phyloP scores from a whole-genome alignment of 2,329 filamentous ascomycete species.

The Endothia cerciana region DNA sequence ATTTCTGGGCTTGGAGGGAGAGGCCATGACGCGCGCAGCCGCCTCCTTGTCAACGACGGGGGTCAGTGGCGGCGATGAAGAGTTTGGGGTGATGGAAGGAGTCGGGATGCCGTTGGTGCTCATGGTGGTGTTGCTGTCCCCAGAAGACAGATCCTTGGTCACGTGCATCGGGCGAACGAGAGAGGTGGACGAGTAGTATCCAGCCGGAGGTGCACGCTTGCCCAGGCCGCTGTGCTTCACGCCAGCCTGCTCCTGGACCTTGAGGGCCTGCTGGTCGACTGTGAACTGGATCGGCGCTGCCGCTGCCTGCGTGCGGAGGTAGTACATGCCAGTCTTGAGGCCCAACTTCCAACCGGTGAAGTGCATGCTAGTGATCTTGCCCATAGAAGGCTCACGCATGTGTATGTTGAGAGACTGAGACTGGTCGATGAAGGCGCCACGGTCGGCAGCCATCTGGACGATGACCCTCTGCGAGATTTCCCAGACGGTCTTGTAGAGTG shows the following conservation, averaged over 20 bases:
- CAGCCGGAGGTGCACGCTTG: slow-evolving; percentile 68
- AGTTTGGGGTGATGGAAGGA: slow-evolving; percentile 63
- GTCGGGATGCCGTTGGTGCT: slow-evolving; percentile 67
- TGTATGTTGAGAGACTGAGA: slow-evolving; percentile 99
- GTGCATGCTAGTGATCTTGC: slow-evolving; percentile 99
- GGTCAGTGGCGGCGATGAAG: slow-evolving; percentile 47
- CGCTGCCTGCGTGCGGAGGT: slow-evolving; percentile 95
- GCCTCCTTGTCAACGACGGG: slow-evolving; percentile 47
- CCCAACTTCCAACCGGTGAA: slow-evolving; percentile 99
- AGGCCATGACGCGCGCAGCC: slow-evolving; percentile 50
- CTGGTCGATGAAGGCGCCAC: slow-evolving; percentile 98
- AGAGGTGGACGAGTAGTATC: slow-evolving; percentile 61
- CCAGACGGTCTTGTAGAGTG: slow-evolving; percentile 99
- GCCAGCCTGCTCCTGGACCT: slow-evolving; percentile 80
- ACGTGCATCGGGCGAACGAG: slow-evolving; percentile 71
- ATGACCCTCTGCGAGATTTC: slow-evolving; percentile 96
- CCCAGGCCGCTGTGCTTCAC: slow-evolving; percentile 65
- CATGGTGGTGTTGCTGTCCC: slow-evolving; percentile 34
- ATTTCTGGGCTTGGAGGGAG: slow-evolving; percentile 58
- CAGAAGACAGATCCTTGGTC: slow-evolving; percentile 55
- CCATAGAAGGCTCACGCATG: slow-evolving; percentile 99
- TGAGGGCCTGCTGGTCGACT: slow-evolving; percentile 93
- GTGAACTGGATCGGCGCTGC: slow-evolving; percentile 98
- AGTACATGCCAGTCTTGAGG: slow-evolving; percentile 99
- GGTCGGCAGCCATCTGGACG: slow-evolving; percentile 97